Conservation (phyloP, 2,329 filamentous ascomycete species). For the Colletotrichum cereale region DNA sequence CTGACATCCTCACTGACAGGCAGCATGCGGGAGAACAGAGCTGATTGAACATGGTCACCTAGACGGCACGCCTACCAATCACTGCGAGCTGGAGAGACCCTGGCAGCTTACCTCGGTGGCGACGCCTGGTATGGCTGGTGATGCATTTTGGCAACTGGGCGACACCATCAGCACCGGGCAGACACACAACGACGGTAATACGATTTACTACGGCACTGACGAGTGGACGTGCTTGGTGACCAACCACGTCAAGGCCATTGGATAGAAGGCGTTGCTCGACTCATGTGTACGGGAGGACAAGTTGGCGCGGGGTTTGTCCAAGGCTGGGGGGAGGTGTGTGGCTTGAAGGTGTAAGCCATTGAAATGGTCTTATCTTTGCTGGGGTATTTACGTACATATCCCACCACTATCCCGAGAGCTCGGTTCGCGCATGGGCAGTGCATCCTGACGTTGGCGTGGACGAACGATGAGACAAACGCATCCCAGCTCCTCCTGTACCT, state of each 20-base stretch:
- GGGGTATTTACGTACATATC: slow-evolving; percentile 1
- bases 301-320: neutral
- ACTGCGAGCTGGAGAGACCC: slow-evolving; percentile 62
- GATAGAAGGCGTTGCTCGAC: neutral
- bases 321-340: neutral
- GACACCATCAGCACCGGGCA: slow-evolving; percentile 56
- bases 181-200: slow-evolving; percentile 58
- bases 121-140: slow-evolving; percentile 49
- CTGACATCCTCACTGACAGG: neutral
- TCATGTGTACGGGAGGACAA: neutral
- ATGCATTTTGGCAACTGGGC: slow-evolving; percentile 58
- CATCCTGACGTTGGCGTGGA: neutral
- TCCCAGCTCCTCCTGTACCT: neutral
- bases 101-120: slow-evolving; percentile 52
- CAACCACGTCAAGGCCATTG: slow-evolving; percentile 52
- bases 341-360: neutral
- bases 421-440: neutral
- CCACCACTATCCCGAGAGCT: neutral
- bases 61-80: slow-evolving; percentile 45
- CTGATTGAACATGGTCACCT: neutral
- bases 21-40: no score
- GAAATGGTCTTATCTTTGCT: slow-evolving; percentile 14
- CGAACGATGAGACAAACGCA: neutral
- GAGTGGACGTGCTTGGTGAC: slow-evolving; percentile 60
- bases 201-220: slow-evolving; percentile 57